Base-by-base conservation (phyloP, 1,284 basidiomycete species). In the Malassezia sp. region DNA sequence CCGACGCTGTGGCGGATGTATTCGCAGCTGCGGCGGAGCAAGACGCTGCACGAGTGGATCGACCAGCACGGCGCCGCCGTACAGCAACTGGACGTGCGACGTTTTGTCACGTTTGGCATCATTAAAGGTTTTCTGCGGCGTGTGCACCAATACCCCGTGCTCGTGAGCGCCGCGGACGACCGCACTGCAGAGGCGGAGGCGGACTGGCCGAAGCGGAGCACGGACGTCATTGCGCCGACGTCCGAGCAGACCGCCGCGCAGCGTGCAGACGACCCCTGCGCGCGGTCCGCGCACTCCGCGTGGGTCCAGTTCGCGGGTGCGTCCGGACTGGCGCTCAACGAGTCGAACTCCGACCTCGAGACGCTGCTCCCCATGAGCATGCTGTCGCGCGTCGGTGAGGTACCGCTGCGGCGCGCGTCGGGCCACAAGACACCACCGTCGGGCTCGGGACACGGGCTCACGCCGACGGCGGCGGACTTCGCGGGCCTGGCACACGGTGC, bases 21-120 rank as follows among this genome's bases (percentile, higher is more conserved):
- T 71, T 83, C 88, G 12, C 77, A 83, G 31, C 74, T 97, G n/a
- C 80, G 80, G 51, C 80, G 85, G 0, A 87, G 87, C 2, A 79
- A 80, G 50, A 88, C 86, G 0, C 77, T 97, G 2, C 78, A 80
- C 35, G 80, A 87, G 40, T 99, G 93, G 91, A 85, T 88, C 74
- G 81, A 87, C 56, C 76, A 77, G 32, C 77, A 87, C 61, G 75
- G 81, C 5, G 48, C 63, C 12, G 59, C 63, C 29, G 35, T 17
- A 5, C 72, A 83, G 15, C 85, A 84, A 1, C 83, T 97, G 45
- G 93, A 97, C 67, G 79, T 87, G 7, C 79, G 91, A 5, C 79
- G 93, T 12, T 93, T 99, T 70, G 82, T 89, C n/a, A 88, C 84
- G 54, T 99, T 97, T 64, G 93, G 91, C 11, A 84, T 95, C n/a